Conservation (phyloP, 2,329 filamentous ascomycete species). For the Xylaria sp. region DNA sequence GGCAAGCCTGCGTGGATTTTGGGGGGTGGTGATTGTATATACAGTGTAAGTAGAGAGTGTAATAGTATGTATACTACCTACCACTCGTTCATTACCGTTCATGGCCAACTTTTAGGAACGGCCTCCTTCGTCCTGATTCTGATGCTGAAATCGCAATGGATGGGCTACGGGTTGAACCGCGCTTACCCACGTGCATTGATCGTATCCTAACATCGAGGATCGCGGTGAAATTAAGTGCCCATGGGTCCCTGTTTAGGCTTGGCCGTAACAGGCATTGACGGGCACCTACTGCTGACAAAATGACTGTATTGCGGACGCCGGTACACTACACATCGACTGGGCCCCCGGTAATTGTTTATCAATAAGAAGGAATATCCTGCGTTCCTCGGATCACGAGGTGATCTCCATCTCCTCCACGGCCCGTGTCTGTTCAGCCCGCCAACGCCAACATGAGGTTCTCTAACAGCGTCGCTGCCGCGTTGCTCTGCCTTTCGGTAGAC, state of each 20-base stretch:
- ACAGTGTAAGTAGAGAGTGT: not conserved
- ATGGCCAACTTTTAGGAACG: not conserved
- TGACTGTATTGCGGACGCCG: conserved; percentile 2
- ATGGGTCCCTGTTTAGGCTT: conserved; percentile 27
- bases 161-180: conserved; percentile 15
- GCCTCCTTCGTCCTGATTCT: conserved; percentile 1
- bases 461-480: conserved; percentile 14
- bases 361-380: conserved; percentile 23
- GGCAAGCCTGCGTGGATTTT: not conserved
- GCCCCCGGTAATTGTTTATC: conserved; percentile 17
- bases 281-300: conserved; percentile 27
- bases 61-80: not conserved
- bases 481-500: conserved; percentile 29
- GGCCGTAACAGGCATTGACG: conserved; percentile 19
- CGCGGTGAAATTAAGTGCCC: conserved; percentile 25
- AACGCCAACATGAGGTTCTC: conserved; percentile 29
- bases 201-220: conserved; percentile 25
- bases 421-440: conserved; percentile 3
- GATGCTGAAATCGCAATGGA: conserved; percentile 16
- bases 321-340: not conserved
- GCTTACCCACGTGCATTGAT: conserved; percentile 27
- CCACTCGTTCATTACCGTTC: not conserved
- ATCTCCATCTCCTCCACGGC: conserved; percentile 8
- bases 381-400: conserved; percentile 6
- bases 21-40: too few relatives aligned